Evolutionary conservation across 2,329 filamentous ascomycete genomes (phyloP).

Genomic region (Scytalidium lignicola): DNA sequence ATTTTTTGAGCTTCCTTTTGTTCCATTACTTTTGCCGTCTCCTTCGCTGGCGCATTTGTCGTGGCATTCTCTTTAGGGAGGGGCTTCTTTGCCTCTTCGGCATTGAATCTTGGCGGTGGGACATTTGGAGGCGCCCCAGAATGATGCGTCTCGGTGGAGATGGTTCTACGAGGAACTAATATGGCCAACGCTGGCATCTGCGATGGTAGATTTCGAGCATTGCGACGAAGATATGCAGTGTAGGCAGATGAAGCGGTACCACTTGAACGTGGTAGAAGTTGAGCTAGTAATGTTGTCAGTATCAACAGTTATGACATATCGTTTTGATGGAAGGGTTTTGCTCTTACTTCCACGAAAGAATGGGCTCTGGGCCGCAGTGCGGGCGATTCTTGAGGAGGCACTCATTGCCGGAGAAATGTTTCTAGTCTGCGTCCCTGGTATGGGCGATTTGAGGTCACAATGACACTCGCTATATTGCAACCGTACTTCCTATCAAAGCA

Average conservation of each 20-base stretch:
- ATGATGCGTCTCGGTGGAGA: conserved; percentile 56
- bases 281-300: conserved; percentile 17
- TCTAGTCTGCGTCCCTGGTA: neutral
- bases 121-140: conserved; percentile 39
- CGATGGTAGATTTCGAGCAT: conserved; percentile 25
- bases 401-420: conserved; percentile 22
- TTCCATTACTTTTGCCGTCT: conserved; percentile 15
- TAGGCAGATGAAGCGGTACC: conserved; percentile 24
- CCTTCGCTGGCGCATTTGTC: conserved; percentile 24
- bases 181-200: conserved; percentile 47
- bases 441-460: neutral
- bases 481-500: neutral
- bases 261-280: conserved; percentile 21
- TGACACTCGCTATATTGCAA: neutral
- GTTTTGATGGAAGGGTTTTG: neutral
- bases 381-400: conserved; percentile 30
- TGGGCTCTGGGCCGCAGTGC: conserved; percentile 27
- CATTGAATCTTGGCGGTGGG: conserved; percentile 67
- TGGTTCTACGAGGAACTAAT: conserved; percentile 49
- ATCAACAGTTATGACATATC: conserved; percentile 4
- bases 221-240: conserved; percentile 27
- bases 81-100: conserved; percentile 63
- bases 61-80: conserved; percentile 35
- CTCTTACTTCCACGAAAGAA: conserved; percentile 23
- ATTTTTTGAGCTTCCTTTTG: conserved; percentile 22